Base-by-base conservation (phyloP, 768 basidiomycete species). In the Amanita phalloides region DNA sequence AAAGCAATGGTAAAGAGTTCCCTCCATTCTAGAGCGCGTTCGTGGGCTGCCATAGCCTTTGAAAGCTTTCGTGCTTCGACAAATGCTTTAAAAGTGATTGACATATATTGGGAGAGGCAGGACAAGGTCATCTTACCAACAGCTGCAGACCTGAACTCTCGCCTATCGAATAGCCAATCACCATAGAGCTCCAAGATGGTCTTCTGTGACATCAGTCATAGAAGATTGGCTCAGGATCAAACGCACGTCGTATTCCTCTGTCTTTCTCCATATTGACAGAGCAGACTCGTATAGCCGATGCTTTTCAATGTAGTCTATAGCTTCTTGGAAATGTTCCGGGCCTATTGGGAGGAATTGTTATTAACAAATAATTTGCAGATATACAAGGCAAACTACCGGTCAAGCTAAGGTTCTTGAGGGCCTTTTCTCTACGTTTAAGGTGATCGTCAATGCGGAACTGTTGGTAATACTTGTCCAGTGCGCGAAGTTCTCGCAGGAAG, bases 381-480 rank as follows among this genome's bases (percentile, higher is more conserved):
- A 10, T n/a, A 8, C 35, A 23, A 41, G 5, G 8, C 14, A 30
- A 58, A 59, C 39, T 52, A 82, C 92, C 94, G 38, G 90, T 87
- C 11, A 78, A 71, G 53, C 75, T 73, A 8, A 99, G 72, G 63
- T 92, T 85, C 41, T 62, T 64, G 49, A 99, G 66, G 3, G 95
- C 95, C 50, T 76, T 85, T 45, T 75, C 72, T 57, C 87, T 68
- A 30, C 90, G 78, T 62, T 80, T 81, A 37, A 98, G 76, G 63
- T 97, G 83, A 60, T 97, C 92, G 61, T 99, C 94, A 53, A 99
- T 98, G 57, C 78, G 78, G 71, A 90, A 96, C 42, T 81, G 71
- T 58, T 97, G 94, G 60, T 95, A 90, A 61, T 80, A 76, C 53
- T 78, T 79, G 42, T 91, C 86, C 58, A 91, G 66, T 0, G 84